These are phyloP conservation scores for Wickerhamomyces alni DNA, from an alignment of 805 yeast genomes.

Conservation along the genomic window DNA sequence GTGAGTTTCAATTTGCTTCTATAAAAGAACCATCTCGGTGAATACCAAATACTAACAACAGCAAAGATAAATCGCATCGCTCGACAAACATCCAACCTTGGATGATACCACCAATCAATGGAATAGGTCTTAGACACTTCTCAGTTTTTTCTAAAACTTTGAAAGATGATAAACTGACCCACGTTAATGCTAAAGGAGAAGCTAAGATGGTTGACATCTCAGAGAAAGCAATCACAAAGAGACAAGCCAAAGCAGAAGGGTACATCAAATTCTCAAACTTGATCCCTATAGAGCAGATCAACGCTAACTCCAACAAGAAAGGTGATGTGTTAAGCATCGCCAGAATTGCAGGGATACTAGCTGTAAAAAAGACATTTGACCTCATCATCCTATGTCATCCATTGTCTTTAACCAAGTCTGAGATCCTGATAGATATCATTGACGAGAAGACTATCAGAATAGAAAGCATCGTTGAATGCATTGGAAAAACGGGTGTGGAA, in stretches of 20 bases:
- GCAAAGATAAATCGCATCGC: not conserved
- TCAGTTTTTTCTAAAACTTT: not conserved
- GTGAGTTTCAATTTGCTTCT: constrained; percentile 19
- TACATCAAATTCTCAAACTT: constrained; percentile 32
- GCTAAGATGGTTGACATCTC: constrained; percentile 45
- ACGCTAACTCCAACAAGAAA: constrained; percentile 35
- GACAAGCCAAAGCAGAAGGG: constrained; percentile 41
- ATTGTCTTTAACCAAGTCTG: constrained; percentile 34
- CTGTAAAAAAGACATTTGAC: constrained; percentile 39
- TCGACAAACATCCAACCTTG: constrained; percentile 1
- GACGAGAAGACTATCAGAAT: constrained; percentile 23
- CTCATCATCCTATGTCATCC: constrained; percentile 50
- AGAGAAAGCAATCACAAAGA: constrained; percentile 31
- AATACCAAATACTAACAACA: too few species aligned
- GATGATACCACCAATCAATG: not conserved
- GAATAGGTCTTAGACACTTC: constrained; percentile 2
- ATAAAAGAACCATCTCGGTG: not conserved
- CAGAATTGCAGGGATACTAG: constrained; percentile 47
- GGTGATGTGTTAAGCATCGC: constrained; percentile 47
- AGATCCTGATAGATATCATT: constrained; percentile 25
- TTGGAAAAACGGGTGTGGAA: constrained; percentile 51
- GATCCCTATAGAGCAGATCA: constrained; percentile 27
- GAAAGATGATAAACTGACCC: constrained; percentile 24
- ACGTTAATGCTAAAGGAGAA: constrained; percentile 34
- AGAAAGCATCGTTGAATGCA: constrained; percentile 36